Percentiles rank a stretch among this genome's conserved stretches.
Evolutionary conservation across 495 filamentous ascomycete species (phyloP).

Genomic region (Apodospora peruviana): DNA sequence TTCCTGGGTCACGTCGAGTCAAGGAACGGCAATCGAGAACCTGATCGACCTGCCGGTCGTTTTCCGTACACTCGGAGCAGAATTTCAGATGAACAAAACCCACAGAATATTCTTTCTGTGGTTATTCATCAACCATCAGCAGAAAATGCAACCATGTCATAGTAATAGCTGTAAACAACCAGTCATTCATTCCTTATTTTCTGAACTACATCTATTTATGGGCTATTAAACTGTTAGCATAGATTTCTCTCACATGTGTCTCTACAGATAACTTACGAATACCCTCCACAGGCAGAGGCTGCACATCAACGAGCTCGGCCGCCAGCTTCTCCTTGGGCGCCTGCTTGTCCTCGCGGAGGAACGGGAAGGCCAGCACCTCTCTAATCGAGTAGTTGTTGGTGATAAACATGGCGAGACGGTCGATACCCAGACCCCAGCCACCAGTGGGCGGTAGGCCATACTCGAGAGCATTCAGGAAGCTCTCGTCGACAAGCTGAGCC

Average conservation of each 20-base stretch:
- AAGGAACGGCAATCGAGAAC: no score
- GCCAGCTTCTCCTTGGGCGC: slow-evolving; percentile 46
- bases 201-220: slow-evolving; percentile 21
- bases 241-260: not conserved
- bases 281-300: slow-evolving; percentile 61
- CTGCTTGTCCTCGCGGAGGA: slow-evolving; percentile 43
- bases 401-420: slow-evolving; percentile 94
- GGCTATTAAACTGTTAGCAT: slow-evolving; percentile 14
- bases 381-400: slow-evolving; percentile 92
- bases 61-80: no score
- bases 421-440: slow-evolving; percentile 97
- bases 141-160: no score
- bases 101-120: no score
- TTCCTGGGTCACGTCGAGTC: no score
- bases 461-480: slow-evolving; percentile 79
- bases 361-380: slow-evolving; percentile 89
- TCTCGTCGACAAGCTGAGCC: slow-evolving; percentile 92
- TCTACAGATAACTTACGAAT: slow-evolving; percentile 48
- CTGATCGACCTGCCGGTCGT: no score
- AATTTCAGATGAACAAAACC: no score
- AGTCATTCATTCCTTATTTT: not conserved
- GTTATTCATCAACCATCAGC: no score
- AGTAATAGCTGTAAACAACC: no score
- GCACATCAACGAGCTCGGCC: slow-evolving; percentile 59
- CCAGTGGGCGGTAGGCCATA: slow-evolving; percentile 77